Percentiles rank a stretch among this genome's conserved stretches.
These are phyloP conservation scores for Hypericum androsaemum DNA, from an alignment of 345 rosid species.

Conservation along the genomic window DNA sequence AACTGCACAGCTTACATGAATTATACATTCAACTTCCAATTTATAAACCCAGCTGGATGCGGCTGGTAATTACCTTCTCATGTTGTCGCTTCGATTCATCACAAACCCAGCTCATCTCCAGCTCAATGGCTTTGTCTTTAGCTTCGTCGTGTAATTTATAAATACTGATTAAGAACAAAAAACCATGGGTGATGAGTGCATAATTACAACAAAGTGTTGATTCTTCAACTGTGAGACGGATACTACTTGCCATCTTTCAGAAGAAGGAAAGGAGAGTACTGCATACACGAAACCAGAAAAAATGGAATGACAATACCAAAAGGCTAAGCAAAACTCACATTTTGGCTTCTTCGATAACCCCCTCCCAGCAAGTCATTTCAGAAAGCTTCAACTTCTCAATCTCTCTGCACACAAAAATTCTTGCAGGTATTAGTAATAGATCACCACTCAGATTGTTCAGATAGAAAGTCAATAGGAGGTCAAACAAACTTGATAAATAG, in stretches of 20 bases:
- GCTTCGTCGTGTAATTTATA: constrained; percentile 97
- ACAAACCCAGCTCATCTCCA: constrained; percentile 97
- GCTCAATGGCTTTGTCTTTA: constrained; percentile 90
- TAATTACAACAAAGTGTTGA: too few species aligned
- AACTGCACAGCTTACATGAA: too few species aligned
- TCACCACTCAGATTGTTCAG: too few species aligned
- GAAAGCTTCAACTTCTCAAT: constrained; percentile 85
- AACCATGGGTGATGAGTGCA: too few species aligned
- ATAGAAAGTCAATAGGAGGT: too few species aligned
- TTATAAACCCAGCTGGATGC: not conserved
- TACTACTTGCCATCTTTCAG: too few species aligned
- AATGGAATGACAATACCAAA: not conserved
- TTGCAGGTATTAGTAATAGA: constrained; percentile 1
- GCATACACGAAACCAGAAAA: too few species aligned
- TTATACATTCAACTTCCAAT: not conserved
- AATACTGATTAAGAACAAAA: constrained; percentile 36
- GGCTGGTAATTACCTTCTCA: constrained; percentile 48
- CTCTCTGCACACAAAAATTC: constrained; percentile 48
- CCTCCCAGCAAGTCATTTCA: constrained; percentile 97
- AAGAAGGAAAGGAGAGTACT: too few species aligned
- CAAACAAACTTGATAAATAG: too few species aligned
- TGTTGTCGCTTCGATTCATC: constrained; percentile 83
- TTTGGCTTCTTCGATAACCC: constrained; percentile 86
- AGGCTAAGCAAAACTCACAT: constrained; percentile 43
- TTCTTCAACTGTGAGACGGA: too few species aligned